Base-by-base conservation (phyloP, 2,329 filamentous ascomycete species). In the Dendryphion nanum region DNA sequence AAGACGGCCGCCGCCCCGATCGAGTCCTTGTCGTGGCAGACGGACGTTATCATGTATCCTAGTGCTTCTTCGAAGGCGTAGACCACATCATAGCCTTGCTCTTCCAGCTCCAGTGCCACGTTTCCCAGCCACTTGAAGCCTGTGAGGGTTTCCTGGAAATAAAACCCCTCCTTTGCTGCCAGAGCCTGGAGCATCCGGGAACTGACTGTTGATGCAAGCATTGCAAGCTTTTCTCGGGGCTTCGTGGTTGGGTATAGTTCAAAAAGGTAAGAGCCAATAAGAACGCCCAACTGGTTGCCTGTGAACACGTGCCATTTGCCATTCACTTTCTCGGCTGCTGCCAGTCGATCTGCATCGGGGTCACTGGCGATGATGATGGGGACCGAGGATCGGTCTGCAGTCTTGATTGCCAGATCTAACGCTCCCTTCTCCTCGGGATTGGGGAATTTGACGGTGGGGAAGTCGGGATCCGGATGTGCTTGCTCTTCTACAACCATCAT, bases 71-170 rank as follows among this genome's bases (percentile, higher is more conserved):
- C 81, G 47, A 79, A 84, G 1, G 79, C 79, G 51, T 76, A 83
- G 0, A 72, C 65, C 1, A 77, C 72, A 16, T 72, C 64, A 47
- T 75, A 76, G 17, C 75, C 77, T 28, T 57, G 31, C n/a, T 39
- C 45, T 2, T 54, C 66, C 2, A 82, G 68, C n/a, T 73, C 64
- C 14, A 73, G 71, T 2, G 78, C 77, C 31, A 76, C 69, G 45
- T 82, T 83, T 2, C 79, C 81, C 45, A 84, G 74, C 81, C 81
- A 84, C 57, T 84, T 84, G 66, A 84, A 84, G 2, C 81, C 81
- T 0, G 81, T 84, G 19, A 84, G 62, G 0, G 81, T 82, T 51
- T 83, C 80, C 41, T 72, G 68, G 52, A 78, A 81, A 35, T 74
- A 65, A 45, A 82, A 77, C 2, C 75, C 76, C 57, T 77, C 74